Evolutionary conservation across 805 yeast species (phyloP).

Genomic region (Myxozyma nipponensis): DNA sequence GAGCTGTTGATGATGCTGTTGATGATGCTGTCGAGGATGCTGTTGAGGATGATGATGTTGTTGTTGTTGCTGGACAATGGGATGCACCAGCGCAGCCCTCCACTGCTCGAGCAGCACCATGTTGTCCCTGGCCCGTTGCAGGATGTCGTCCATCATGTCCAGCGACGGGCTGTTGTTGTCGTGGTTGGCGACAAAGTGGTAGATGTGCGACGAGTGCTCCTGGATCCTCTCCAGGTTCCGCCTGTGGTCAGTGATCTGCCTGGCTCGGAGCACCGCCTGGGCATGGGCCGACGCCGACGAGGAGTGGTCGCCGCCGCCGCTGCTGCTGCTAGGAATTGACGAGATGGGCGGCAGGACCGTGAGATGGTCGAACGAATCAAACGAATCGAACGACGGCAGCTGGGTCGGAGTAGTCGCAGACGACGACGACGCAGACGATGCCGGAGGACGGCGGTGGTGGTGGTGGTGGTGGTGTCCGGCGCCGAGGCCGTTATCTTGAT

Average conservation of each 20-base stretch:
- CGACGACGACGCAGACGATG: too few relatives aligned
- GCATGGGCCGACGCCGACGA: slow-evolving; percentile 5
- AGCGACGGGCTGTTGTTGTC: not conserved
- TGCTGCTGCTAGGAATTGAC: too few relatives aligned
- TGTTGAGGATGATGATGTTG: not conserved
- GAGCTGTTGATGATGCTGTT: slow-evolving; percentile 1
- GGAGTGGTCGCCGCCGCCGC: too few relatives aligned
- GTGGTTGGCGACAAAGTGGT: slow-evolving; percentile 19
- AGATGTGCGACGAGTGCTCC: slow-evolving; percentile 22
- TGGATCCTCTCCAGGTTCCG: slow-evolving; percentile 16
- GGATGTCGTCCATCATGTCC: slow-evolving; percentile 19
- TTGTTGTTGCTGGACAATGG: not conserved
- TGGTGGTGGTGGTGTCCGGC: too few relatives aligned
- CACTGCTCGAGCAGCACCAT: slow-evolving; percentile 15
- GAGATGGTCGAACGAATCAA: too few relatives aligned
- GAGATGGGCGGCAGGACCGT: too few relatives aligned
- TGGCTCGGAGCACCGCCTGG: slow-evolving; percentile 13
- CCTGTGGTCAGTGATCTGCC: slow-evolving; percentile 9
- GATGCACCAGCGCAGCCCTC: slow-evolving; percentile 6
- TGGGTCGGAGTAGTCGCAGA: too few relatives aligned
- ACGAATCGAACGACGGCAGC: too few relatives aligned
- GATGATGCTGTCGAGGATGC: not conserved
- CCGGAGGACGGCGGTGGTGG: too few relatives aligned
- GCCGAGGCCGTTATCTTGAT: too few relatives aligned
- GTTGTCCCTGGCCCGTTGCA: slow-evolving; percentile 16